phyloP scores from a whole-genome alignment of 108 stramenopile genomes.

The Cyclotella cryptica region DNA sequence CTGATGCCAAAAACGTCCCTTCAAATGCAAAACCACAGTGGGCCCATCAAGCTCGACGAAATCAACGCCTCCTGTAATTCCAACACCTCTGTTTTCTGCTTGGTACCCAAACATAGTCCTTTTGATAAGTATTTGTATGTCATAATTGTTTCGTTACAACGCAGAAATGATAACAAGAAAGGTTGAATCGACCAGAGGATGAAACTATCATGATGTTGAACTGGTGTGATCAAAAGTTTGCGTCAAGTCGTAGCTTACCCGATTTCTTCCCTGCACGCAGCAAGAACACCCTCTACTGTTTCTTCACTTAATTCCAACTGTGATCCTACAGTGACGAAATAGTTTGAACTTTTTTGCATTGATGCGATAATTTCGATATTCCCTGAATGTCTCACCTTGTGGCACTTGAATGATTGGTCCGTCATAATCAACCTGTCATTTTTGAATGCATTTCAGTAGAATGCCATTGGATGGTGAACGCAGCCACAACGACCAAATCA shows the following conservation, averaged over 20 bases:
- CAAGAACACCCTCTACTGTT: slow-evolving; percentile 72
- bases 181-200: too few relatives aligned
- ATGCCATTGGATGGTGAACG: too few relatives aligned
- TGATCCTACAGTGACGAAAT: slow-evolving; percentile 52
- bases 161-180: neutral
- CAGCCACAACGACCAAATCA: too few relatives aligned
- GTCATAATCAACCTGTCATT: slow-evolving; percentile 25
- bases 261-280: slow-evolving; percentile 81
- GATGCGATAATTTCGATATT: neutral
- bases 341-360: neutral
- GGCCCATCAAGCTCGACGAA: slow-evolving; percentile 94
- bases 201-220: too few relatives aligned
- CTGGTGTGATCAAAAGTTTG: neutral
- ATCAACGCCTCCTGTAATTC: slow-evolving; percentile 95
- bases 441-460: slow-evolving; percentile 1
- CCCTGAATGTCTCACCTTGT: slow-evolving; percentile 45
- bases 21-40: slow-evolving; percentile 54
- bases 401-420: slow-evolving; percentile 60
- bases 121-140: neutral
- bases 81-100: slow-evolving; percentile 92
- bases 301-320: slow-evolving; percentile 73
- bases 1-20: slow-evolving; percentile 95
- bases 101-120: slow-evolving; percentile 93
- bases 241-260: slow-evolving; percentile 21
- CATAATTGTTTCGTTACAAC: neutral